Base-by-base conservation (phyloP, 78 protist species). In the Chrysochromulina parva region DNA sequence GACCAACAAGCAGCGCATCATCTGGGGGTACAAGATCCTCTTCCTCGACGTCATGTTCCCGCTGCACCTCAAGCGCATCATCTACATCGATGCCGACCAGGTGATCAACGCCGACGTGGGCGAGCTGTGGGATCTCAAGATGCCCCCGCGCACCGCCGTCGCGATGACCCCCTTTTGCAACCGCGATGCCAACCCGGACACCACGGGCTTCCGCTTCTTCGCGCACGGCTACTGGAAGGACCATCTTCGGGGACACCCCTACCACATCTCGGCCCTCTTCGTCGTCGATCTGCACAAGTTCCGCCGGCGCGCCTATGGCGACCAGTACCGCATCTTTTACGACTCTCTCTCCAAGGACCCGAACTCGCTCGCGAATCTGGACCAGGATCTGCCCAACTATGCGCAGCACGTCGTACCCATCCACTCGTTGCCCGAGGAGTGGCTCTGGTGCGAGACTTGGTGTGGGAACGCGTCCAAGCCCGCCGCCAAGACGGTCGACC, bases 41-140 rank as follows among this genome's bases (percentile, higher is more conserved):
- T 98, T 99, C 93, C 91, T 98, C n/a, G 99, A 99, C 91, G 99
- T 99, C 82, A 91, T 99, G 47, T 99, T 99, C 92, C 99, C 99
- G 24, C 93, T 96, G 76, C 10, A 24, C 74, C 38, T 67, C 9
- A 9, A 22, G 13, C 16, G 13, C 38, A 67, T 24, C n/a, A 67
- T 16, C 74, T 98, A 95, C 85, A 95, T 98, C 14, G 99, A 98
- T 92, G 97, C 99, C 1, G 99, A 98, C 82, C 99, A 99, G 94
- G 92, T 96, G 0, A 97, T 96, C 11, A 90, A 98, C 11, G 88
- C 98, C 1, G 99, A 99, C 88, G 66, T 99, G 66, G 53, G 38
- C 17, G 99, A 98, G 93, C 96, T 99, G n/a, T 91, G 93, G 96
- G 93, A 95, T 48, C 65, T 94, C 93, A 97, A 98, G 69, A 86